These are phyloP conservation scores for Brettanomyces bruxellensis DNA, from an alignment of 805 yeast genomes.

Conservation along the genomic window DNA sequence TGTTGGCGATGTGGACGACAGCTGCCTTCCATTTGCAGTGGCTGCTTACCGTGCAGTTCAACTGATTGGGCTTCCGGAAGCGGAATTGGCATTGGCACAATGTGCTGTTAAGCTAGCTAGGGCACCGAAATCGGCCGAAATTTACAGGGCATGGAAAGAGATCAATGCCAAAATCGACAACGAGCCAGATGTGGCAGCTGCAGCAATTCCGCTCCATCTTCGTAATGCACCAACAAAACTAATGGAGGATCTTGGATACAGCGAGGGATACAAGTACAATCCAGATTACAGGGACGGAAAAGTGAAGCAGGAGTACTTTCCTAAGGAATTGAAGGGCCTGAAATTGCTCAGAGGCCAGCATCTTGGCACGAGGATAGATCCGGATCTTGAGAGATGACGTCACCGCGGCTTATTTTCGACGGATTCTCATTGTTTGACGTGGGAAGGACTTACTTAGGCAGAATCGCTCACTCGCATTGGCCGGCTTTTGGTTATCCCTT, in stretches of 20 bases:
- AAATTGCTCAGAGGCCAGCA: constrained; percentile 49
- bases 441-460: too few species aligned
- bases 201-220: constrained; percentile 71
- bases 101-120: constrained; percentile 85
- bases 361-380: constrained; percentile 40
- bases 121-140: constrained; percentile 79
- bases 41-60: constrained; percentile 82
- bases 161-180: constrained; percentile 51
- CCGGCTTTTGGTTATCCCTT: too few species aligned
- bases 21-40: constrained; percentile 78
- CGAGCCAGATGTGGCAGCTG: constrained; percentile 50
- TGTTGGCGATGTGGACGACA: constrained; percentile 76
- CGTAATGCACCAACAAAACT: constrained; percentile 91
- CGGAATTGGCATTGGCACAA: constrained; percentile 81
- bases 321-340: constrained; percentile 41
- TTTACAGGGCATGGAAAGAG: constrained; percentile 69
- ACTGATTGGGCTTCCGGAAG: constrained; percentile 92
- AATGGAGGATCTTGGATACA: constrained; percentile 85
- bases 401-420: too few species aligned
- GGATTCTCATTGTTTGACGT: too few species aligned
- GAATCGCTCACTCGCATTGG: too few species aligned
- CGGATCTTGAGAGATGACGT: constrained; percentile 24
- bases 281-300: constrained; percentile 69
- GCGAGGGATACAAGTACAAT: constrained; percentile 78
- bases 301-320: constrained; percentile 70